These are phyloP conservation scores for Pilasporangium apinafurcum DNA, from an alignment of 352 stramenopile species.

Conservation along the genomic window DNA sequence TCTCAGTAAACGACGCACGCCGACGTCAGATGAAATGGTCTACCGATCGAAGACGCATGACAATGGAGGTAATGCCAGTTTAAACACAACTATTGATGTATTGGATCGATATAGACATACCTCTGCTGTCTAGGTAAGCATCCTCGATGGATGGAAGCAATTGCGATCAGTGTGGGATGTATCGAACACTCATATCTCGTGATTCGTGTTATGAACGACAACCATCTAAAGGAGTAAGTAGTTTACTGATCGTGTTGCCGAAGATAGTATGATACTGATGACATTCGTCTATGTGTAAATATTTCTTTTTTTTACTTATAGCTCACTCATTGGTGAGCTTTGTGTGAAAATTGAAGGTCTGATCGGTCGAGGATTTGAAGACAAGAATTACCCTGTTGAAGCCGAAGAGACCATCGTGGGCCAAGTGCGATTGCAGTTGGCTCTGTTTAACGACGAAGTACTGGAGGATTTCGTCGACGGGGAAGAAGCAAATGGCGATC, in stretches of 20 bases:
- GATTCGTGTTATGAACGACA: constrained; percentile 78
- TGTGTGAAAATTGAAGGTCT: constrained; percentile 62
- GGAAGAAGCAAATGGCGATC: constrained; percentile 36
- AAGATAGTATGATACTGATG: neutral
- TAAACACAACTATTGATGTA: neutral
- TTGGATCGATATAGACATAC: neutral
- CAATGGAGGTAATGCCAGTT: constrained; percentile 74
- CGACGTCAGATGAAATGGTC: constrained; percentile 39
- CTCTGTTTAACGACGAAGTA: constrained; percentile 77
- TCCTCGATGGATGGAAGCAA: constrained; percentile 63
- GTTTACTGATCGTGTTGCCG: neutral
- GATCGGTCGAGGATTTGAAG: constrained; percentile 57
- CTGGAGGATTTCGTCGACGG: constrained; percentile 60
- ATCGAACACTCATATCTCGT: constrained; percentile 79
- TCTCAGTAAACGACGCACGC: constrained; percentile 37
- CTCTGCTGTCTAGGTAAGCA: constrained; percentile 44
- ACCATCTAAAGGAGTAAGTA: constrained; percentile 66
- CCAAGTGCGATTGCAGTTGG: constrained; percentile 61
- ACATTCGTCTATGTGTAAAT: neutral
- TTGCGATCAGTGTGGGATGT: constrained; percentile 52
- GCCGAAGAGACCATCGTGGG: constrained; percentile 72
- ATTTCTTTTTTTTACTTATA: constrained; percentile 4
- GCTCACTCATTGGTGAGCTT: constrained; percentile 64
- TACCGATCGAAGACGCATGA: constrained; percentile 72
- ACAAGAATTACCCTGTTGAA: constrained; percentile 69